Conservation (phyloP, 2,329 filamentous ascomycete genomes). For the Ceratocystis eucalypticola region DNA sequence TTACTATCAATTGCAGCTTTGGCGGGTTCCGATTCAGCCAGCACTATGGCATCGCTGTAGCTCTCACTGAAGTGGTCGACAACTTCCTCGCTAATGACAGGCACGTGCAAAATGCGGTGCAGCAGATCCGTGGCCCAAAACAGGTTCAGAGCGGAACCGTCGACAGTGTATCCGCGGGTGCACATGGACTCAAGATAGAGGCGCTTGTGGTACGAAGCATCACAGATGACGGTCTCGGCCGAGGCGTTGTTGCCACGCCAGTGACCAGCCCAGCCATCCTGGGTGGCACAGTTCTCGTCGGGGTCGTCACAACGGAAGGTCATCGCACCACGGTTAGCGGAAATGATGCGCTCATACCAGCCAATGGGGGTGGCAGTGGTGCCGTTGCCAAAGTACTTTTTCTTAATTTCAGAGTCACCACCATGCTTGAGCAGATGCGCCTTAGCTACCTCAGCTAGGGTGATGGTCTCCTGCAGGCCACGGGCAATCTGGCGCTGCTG, state of each 20-base stretch:
- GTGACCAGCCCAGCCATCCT: constrained; percentile 49
- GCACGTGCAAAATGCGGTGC: constrained; percentile 52
- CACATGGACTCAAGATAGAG: constrained; percentile 47
- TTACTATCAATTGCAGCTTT: constrained; percentile 45
- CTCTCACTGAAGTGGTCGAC: constrained; percentile 50
- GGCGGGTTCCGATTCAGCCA: constrained; percentile 36
- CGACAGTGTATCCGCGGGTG: constrained; percentile 48
- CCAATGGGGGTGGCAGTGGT: constrained; percentile 46
- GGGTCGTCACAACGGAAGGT: constrained; percentile 56
- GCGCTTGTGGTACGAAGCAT: constrained; percentile 45
- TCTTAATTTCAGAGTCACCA: constrained; percentile 43
- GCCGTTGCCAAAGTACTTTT: constrained; percentile 52
- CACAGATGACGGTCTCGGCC: constrained; percentile 56
- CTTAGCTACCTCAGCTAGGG: constrained; percentile 46
- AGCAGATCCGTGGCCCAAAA: constrained; percentile 55
- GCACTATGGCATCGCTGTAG: constrained; percentile 40
- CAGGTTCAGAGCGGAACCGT: constrained; percentile 40
- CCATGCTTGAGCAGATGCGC: constrained; percentile 48
- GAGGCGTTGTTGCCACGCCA: constrained; percentile 53
- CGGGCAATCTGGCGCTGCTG: constrained; percentile 41
- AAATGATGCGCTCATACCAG: constrained; percentile 47
- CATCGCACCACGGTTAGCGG: constrained; percentile 42
- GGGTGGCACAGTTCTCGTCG: constrained; percentile 47
- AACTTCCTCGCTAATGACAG: constrained; percentile 42
- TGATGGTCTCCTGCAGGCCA: constrained; percentile 45